Evolutionary conservation across 768 basidiomycete species (phyloP).

Genomic region (Tephrocybe sp.): DNA sequence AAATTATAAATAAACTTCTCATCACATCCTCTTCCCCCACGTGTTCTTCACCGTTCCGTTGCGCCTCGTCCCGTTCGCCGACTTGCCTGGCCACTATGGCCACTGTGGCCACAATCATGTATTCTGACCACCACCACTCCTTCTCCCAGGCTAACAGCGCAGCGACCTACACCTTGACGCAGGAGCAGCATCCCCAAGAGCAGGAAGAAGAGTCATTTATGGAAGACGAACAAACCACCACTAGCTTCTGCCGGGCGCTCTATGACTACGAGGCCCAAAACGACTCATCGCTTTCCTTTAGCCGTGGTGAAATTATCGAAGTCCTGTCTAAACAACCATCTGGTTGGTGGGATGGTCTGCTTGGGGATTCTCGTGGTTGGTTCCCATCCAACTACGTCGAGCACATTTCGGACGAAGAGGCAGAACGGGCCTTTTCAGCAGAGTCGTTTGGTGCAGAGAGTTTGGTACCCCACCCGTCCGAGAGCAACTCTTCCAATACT

Average conservation of each 20-base stretch:
- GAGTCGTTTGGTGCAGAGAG: conserved; percentile 41
- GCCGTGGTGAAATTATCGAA: conserved; percentile 86
- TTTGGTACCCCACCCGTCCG: conserved; percentile 17
- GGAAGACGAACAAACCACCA: conserved; percentile 65
- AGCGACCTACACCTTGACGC: conserved; percentile 16
- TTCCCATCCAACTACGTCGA: conserved; percentile 95
- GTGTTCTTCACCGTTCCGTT: conserved; percentile 16
- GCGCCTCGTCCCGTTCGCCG: conserved; percentile 9
- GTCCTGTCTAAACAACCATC: conserved; percentile 87
- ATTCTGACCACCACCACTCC: conserved; percentile 20
- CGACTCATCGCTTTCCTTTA: conserved; percentile 84
- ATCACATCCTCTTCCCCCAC: no score
- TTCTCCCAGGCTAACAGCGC: conserved; percentile 20
- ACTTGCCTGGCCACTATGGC: conserved; percentile 25
- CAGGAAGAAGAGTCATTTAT: conserved; percentile 35
- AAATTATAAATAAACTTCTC: no score
- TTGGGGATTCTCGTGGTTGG: conserved; percentile 90
- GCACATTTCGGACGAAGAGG: conserved; percentile 76
- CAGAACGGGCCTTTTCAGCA: conserved; percentile 60
- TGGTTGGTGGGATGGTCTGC: conserved; percentile 98
- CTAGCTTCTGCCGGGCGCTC: conserved; percentile 88
- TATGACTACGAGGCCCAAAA: conserved; percentile 90
- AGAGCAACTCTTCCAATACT: conserved; percentile 32
- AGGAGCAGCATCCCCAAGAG: conserved; percentile 22
- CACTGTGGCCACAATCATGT: conserved; percentile 30